Evolutionary conservation across 2,329 filamentous ascomycete species (phyloP), one percentile per base, ranked within the genome.

Genomic region (Bisporella sp.): DNA sequence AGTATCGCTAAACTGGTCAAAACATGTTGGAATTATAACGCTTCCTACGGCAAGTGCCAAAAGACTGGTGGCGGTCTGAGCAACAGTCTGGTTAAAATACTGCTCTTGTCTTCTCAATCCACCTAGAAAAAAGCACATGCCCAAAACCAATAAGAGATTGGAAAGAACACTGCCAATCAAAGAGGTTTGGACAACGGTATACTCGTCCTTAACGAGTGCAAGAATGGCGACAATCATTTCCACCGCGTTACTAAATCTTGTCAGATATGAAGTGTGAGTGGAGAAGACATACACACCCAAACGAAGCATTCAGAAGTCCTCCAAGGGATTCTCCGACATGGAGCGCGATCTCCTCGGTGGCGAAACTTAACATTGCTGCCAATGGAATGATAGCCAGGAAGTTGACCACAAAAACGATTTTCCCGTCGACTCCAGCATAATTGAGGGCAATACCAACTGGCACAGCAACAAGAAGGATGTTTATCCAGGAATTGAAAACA

Each of bases 351-450:
- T 96, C 90, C 67, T 97, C 92, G 0, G 92, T 96, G 0, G 89
- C 88, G 62, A 87, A 95, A 60, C 87, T 85, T 29, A 97, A 75
- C 73, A 96, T 84, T 11, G 85, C 87, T 3, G 92, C 92, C 40
- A 96, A 75, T 0, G 91, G 91, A 52, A 96, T 84, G 59, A 96
- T 96, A 54, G 91, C 92, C 56, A 96, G 79, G 62, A 96, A 96
- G 71, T 96, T 96, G 69, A 96, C 79, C 50, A 91, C 80, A 62
- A 96, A 96, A 44, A 93, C 74, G 32, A 76, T 78, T 51, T 85
- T 74, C 3, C 76, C 73, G 62, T 77, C 73, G 47, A 86, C 70
- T 8, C 66, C 60, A 4, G 81, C 70, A 62, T 85, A 89, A 61
- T 87, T 80, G 47, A 92, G 67, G 2, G 79, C 86, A 61, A 96